Evolutionary conservation across 2,329 filamentous ascomycete species (phyloP).

Genomic region (Aspergillus sp.): DNA sequence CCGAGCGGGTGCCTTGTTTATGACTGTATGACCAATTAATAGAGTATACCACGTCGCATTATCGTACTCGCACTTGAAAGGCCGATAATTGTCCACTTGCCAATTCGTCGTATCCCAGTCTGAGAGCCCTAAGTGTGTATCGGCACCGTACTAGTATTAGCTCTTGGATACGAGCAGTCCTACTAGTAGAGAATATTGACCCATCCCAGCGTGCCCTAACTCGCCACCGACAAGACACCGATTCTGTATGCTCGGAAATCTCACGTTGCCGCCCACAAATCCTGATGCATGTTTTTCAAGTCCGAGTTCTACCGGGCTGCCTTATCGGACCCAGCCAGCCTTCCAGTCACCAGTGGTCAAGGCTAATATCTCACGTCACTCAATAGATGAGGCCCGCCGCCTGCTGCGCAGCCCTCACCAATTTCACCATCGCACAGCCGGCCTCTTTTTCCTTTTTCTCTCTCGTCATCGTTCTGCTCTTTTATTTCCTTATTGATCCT

Average conservation of each 20-base stretch:
- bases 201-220: neutral
- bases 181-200: neutral
- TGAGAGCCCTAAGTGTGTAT: neutral
- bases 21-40: slow-evolving; percentile 10
- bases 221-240: neutral
- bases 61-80: neutral
- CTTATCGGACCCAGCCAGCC: neutral
- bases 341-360: neutral
- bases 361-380: neutral
- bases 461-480: neutral
- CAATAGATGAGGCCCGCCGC: neutral
- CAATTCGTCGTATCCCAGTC: neutral
- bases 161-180: neutral
- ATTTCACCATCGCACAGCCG: neutral
- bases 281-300: neutral
- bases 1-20: neutral
- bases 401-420: neutral
- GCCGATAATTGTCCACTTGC: neutral
- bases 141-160: neutral
- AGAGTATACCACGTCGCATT: slow-evolving; percentile 8
- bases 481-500: neutral
- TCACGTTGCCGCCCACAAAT: neutral
- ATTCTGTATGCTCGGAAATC: neutral
- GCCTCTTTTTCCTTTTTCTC: neutral
- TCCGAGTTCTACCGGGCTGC: neutral